Evolutionary conservation across 306 rosid genomes (phyloP).

Genomic region (Myrica gale): DNA sequence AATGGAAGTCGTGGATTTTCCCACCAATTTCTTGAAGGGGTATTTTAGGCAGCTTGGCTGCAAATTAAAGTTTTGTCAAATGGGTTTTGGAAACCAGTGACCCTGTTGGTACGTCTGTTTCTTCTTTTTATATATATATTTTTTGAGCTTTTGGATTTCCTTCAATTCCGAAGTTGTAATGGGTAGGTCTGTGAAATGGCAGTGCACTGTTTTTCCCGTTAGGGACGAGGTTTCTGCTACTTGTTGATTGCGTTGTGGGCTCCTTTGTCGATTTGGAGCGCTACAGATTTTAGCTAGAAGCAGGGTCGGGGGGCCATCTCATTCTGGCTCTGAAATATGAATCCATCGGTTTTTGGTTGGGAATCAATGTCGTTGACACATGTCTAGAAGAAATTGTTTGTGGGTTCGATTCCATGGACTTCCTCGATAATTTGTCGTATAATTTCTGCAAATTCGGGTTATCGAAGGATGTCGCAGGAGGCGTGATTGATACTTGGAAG

Average conservation of each 20-base stretch:
- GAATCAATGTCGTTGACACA: not conserved
- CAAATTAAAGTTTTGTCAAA: not conserved
- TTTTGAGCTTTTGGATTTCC: not conserved
- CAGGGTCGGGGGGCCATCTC: not conserved
- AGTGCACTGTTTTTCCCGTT: not conserved
- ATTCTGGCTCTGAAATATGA: not conserved
- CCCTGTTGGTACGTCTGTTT: not conserved
- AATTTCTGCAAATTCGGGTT: not conserved
- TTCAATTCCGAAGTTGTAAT: not conserved
- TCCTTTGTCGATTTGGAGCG: not conserved
- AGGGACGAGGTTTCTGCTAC: not conserved
- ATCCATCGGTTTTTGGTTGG: not conserved
- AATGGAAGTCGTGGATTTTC: conserved; percentile 22
- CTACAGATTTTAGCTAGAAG: not conserved
- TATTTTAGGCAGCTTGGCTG: conserved; percentile 20
- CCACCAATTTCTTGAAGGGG: conserved; percentile 34
- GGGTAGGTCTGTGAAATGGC: not conserved
- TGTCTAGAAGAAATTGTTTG: too few species aligned
- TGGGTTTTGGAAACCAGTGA: not conserved
- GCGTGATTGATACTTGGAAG: too few species aligned
- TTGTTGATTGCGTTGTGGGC: not conserved
- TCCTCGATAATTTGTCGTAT: not conserved
- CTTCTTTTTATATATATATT: not conserved
- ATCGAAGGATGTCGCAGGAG: not conserved
- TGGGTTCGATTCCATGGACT: too few species aligned